Base-by-base conservation (phyloP, 1,139 yeast genomes). In the Taphrina populina region DNA sequence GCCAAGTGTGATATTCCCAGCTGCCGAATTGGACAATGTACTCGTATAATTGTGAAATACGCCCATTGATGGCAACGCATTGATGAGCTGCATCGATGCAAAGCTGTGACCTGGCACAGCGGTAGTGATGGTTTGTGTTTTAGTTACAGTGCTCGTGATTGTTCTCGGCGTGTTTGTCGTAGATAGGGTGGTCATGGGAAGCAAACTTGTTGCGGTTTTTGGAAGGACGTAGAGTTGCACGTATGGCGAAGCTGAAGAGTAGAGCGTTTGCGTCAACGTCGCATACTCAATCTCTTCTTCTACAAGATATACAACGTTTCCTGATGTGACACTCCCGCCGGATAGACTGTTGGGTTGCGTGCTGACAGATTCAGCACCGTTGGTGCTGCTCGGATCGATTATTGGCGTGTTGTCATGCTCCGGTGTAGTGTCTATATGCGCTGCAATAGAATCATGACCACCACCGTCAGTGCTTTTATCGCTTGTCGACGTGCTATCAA, bases 171-270 rank as follows among this genome's bases (percentile, higher is more conserved):
- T 23, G 7, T 15, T n/a, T 11, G 39, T 35, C 43, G 29, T 8
- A 8, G 43, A 37, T 8, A 23, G 17, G 5, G 43, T 19, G 19
- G 30, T 20, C 30, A 27, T 27, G 29, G 29, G 13, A 15, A 37
- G 29, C 5, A 37, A 13, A 37, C 29, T 37, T 20, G 54, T 39
- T 7, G 40, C 54, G 21, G 46, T 29, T 32, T 26, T 33, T 8
- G 54, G 54, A 17, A 49, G 13, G 23, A 49, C 54, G 29, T 49
- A 49, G 32, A 49, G 39, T 30, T 49, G 54, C 11, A 49, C 54
- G 36, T 49, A 49, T 11, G 54, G 37, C 33, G 54, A 26, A 13
- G 35, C 19, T 10, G 46, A 21, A 15, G 35, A 34, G n/a, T 23
- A 29, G 13, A 13, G 24, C 7, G 24, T 21, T 10, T 45, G 37